Conservation (phyloP, 805 yeast genomes). For the Vanderwaltozyma tropicalis region DNA sequence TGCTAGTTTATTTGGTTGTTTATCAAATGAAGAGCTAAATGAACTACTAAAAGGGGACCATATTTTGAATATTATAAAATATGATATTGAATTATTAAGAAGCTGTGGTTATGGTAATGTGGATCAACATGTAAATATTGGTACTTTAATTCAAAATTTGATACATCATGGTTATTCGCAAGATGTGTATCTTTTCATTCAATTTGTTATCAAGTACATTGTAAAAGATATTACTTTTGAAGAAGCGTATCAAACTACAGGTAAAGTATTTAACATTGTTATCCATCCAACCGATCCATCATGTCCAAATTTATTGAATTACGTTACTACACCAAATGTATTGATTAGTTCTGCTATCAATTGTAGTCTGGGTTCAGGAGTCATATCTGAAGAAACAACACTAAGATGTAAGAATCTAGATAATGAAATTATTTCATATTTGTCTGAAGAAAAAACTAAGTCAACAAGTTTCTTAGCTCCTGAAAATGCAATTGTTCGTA, state of each 20-base stretch:
- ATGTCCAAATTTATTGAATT: conserved; percentile 68
- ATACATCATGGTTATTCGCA: conserved; percentile 75
- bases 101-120: conserved; percentile 35
- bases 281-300: conserved; percentile 60
- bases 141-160: conserved; percentile 65
- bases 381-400: conserved; percentile 43
- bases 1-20: conserved; percentile 73
- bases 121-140: conserved; percentile 33
- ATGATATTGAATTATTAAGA: conserved; percentile 48
- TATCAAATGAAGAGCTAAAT: conserved; percentile 53
- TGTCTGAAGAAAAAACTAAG: conserved; percentile 29
- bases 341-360: conserved; percentile 82
- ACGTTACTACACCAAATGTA: conserved; percentile 88
- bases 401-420: conserved; percentile 52
- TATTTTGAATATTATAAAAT: conserved; percentile 36
- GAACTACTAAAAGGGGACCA: conserved; percentile 33
- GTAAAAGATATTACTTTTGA: conserved; percentile 86
- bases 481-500: conserved; percentile 36
- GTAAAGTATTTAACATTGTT: conserved; percentile 70
- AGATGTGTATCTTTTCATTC: conserved; percentile 69
- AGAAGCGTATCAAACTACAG: conserved; percentile 77
- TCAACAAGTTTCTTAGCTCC: conserved; percentile 31
- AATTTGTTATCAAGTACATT: conserved; percentile 55
- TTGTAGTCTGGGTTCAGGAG: conserved; percentile 74
- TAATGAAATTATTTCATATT: conserved; percentile 49